Evolutionary conservation across 2,329 filamentous ascomycete species (phyloP), one percentile per base, ranked within the genome.

Genomic region (Chrysoporthe cubensis): DNA sequence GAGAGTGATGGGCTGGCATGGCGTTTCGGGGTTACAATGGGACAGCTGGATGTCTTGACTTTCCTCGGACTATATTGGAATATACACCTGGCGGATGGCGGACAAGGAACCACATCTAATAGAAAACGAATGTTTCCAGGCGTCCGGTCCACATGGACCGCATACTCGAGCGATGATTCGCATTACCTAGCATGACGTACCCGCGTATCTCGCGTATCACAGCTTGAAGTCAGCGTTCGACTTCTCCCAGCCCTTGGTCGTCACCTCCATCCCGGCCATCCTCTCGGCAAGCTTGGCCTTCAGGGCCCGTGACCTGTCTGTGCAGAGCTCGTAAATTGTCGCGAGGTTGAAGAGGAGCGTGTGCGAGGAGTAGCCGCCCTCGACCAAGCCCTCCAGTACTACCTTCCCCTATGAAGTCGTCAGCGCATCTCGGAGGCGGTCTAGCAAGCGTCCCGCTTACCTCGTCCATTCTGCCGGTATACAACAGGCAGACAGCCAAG

Each of bases 271-370:
- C 1, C 78, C 80, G 0, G 92, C 90, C 21, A 96, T 84, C 63
- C 84, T 86, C 73, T 93, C 91, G 1, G 91, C 89, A 21, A 98
- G 82, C 37, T 81, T 82, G 42, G 87, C 78, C 82, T 98, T 98
- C 73, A 91, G 79, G 14, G 85, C 85, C 61, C 87, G 83, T 54
- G 92, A 87, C 70, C 87, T 86, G 73, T 98, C 94, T 0, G 92
- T 94, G 76, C 92, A 96, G 8, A 98, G 84, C 79, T 98, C 96
- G 76, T 97, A 98, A 73, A 97, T 88, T 0, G 95, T 98, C 13
- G 90, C 89, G 14, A 99, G 79, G 76, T 98, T 98, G 80, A 97
- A 97, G 0, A 96, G 87, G 2, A 97, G 80, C 0, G 92, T 92
- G 71, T 92, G 90, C 67, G 95, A 97, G 0, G 88, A 87, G 52